phyloP scores from a whole-genome alignment of 257 asterid genomes.

The Jacaranda mimosifolia region DNA sequence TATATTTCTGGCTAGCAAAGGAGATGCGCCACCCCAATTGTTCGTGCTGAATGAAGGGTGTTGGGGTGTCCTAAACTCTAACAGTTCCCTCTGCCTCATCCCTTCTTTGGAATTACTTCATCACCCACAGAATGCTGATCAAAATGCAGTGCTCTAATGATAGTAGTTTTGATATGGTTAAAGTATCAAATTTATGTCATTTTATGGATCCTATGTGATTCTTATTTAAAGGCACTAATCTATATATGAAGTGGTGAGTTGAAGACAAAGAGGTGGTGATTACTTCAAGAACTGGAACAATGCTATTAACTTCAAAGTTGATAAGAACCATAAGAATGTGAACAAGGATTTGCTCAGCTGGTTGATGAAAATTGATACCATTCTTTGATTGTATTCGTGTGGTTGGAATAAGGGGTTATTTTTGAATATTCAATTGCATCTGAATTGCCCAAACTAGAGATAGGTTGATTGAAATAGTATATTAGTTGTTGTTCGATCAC shows the following conservation, averaged over 20 bases:
- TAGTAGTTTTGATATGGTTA: too few relatives aligned
- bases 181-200: background rate
- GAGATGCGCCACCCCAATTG: constrained; percentile 89
- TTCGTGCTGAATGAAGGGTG: constrained; percentile 69
- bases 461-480: too few relatives aligned
- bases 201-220: background rate
- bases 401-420: background rate
- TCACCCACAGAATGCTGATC: too few relatives aligned
- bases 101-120: too few relatives aligned
- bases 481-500: too few relatives aligned
- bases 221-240: background rate
- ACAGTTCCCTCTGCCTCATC: constrained; percentile 50
- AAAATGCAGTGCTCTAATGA: too few relatives aligned
- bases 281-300: constrained; percentile 46
- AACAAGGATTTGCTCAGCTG: constrained; percentile 25
- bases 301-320: constrained; percentile 21
- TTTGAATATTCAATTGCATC: background rate
- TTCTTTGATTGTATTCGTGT: background rate
- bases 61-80: constrained; percentile 77
- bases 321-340: constrained; percentile 6
- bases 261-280: constrained; percentile 39
- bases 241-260: background rate
- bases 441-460: too few relatives aligned
- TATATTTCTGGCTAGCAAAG: constrained; percentile 68
- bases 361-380: constrained; percentile 23